phyloP scores from a whole-genome alignment of 129 eudicot species.

The Oenanthe sinensis region DNA sequence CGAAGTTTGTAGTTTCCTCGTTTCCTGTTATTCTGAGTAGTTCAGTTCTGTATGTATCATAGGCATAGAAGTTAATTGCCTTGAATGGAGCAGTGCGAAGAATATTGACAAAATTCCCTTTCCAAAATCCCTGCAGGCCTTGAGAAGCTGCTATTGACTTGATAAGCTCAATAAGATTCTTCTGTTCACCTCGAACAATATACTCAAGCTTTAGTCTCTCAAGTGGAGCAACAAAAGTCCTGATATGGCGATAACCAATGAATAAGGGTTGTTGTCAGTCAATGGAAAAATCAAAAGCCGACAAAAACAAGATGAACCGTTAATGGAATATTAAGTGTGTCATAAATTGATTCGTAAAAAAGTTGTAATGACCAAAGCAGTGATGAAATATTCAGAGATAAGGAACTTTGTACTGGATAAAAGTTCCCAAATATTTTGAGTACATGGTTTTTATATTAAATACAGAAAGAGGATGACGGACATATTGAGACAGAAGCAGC shows the following conservation, averaged over 20 bases:
- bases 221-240: constrained; percentile 94
- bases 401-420: neutral
- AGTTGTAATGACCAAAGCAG: neutral
- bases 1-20: constrained; percentile 66
- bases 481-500: neutral
- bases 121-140: constrained; percentile 93
- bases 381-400: neutral
- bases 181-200: constrained; percentile 91
- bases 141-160: constrained; percentile 64
- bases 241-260: constrained; percentile 18
- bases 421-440: neutral
- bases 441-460: neutral
- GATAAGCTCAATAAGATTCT: constrained; percentile 62
- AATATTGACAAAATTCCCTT: constrained; percentile 95
- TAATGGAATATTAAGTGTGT: neutral
- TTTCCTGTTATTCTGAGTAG: constrained; percentile 65
- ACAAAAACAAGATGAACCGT: neutral
- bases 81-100: constrained; percentile 95
- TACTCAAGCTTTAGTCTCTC: constrained; percentile 94
- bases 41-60: constrained; percentile 81
- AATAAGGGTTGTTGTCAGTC: neutral
- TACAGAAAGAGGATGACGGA: neutral
- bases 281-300: neutral
- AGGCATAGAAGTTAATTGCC: constrained; percentile 89
- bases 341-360: neutral